A percentile compares a stretch with the other conserved stretches of the same genome.
Conservation (phyloP, 2,329 filamentous ascomycete genomes). For the Monilinia laxa region DNA sequence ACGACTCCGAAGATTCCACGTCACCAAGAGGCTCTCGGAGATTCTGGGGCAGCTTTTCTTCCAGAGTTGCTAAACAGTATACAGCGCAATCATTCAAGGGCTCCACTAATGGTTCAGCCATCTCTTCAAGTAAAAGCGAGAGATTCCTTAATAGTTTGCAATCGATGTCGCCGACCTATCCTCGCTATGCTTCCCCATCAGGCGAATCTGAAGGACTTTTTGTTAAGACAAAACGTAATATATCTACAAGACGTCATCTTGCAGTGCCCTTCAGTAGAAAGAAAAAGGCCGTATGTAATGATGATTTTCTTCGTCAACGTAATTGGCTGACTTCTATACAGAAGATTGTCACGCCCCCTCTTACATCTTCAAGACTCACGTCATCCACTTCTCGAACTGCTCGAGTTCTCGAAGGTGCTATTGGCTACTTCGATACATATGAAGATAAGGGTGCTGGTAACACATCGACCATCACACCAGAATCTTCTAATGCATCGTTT, state of each 20-base stretch:
- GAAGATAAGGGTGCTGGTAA: background rate
- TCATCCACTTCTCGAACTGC: constrained; percentile 31
- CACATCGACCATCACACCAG: background rate
- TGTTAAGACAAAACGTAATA: constrained; percentile 32
- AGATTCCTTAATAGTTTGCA: constrained; percentile 21
- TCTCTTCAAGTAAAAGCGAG: constrained; percentile 12
- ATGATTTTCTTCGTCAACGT: background rate
- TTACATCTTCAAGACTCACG: constrained; percentile 6
- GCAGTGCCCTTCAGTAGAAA: constrained; percentile 22
- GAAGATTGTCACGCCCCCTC: constrained; percentile 1
- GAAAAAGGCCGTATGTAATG: constrained; percentile 25
- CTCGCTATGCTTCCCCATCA: constrained; percentile 23
- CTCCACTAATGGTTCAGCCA: background rate
- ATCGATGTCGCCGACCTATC: constrained; percentile 23
- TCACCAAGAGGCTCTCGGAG: constrained; percentile 20
- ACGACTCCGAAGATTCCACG: constrained; percentile 14
- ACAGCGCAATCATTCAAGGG: background rate
- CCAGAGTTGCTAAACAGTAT: constrained; percentile 16
- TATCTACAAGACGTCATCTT: constrained; percentile 17
- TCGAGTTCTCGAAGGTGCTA: constrained; percentile 33
- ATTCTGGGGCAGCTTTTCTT: constrained; percentile 14
- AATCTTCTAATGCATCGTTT: constrained; percentile 15
- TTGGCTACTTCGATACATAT: constrained; percentile 29
- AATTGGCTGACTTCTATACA: constrained; percentile 8
- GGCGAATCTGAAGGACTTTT: constrained; percentile 29